Conservation (phyloP, 208 protist species). For the Wallacemonas sp. region DNA sequence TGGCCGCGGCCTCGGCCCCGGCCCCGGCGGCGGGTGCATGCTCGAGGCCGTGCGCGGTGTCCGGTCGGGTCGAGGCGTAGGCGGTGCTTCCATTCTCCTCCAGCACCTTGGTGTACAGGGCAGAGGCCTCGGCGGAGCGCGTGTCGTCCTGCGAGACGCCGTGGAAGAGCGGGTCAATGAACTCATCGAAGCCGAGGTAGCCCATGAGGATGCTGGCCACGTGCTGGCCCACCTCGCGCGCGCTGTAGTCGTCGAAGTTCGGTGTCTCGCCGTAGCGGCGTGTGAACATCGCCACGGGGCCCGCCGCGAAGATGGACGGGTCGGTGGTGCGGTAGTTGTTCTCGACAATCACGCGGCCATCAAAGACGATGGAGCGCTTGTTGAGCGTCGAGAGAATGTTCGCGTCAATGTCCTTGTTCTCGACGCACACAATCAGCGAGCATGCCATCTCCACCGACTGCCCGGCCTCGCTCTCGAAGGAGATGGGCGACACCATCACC, state of each 20-base stretch:
- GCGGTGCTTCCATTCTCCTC: slow-evolving; percentile 51
- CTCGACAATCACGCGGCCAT: slow-evolving; percentile 92
- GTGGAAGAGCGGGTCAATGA: slow-evolving; percentile 37
- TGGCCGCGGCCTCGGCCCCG: too few relatives aligned
- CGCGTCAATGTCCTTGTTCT: slow-evolving; percentile 92
- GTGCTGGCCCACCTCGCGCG: slow-evolving; percentile 80
- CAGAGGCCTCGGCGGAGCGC: slow-evolving; percentile 1
- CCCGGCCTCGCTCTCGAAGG: slow-evolving; percentile 39
- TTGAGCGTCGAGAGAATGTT: slow-evolving; percentile 87
- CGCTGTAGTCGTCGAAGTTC: slow-evolving; percentile 85
- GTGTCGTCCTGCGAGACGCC: not conserved
- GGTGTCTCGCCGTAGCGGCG: slow-evolving; percentile 86
- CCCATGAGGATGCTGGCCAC: slow-evolving; percentile 77
- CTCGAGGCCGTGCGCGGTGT: not conserved
- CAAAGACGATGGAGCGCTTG: slow-evolving; percentile 92
- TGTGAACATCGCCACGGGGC: slow-evolving; percentile 93
- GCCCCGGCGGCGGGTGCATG: too few relatives aligned
- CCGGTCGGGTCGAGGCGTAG: not conserved
- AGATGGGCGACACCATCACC: slow-evolving; percentile 66
- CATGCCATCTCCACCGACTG: slow-evolving; percentile 84
- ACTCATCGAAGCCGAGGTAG: slow-evolving; percentile 83
- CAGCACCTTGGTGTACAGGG: slow-evolving; percentile 38
- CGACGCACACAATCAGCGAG: slow-evolving; percentile 80
- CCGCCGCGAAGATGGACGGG: slow-evolving; percentile 77
- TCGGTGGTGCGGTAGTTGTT: slow-evolving; percentile 89